These are phyloP conservation scores for Drechslerella stenobrocha DNA, from an alignment of 2,329 filamentous ascomycete genomes.

Conservation along the genomic window DNA sequence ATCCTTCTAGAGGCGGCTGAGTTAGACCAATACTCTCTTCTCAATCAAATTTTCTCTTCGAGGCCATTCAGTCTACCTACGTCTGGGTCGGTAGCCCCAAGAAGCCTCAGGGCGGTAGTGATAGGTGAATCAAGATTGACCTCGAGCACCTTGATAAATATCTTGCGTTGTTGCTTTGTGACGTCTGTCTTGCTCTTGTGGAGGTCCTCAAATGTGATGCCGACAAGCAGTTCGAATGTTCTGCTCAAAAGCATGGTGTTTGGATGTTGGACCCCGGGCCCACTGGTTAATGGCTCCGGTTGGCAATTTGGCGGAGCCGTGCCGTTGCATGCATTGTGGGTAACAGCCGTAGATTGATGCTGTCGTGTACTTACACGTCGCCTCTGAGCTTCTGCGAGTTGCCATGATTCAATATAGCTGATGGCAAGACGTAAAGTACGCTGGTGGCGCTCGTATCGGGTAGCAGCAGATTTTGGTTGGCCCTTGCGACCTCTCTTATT, in stretches of 20 bases:
- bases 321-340: too few species aligned
- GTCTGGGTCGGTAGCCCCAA: slow-evolving; percentile 12
- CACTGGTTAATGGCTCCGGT: too few species aligned
- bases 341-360: background rate
- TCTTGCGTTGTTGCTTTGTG: background rate
- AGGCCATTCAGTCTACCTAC: background rate
- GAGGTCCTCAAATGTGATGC: background rate
- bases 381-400: background rate
- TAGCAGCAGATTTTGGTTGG: background rate
- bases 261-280: background rate
- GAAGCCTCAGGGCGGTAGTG: background rate
- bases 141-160: background rate
- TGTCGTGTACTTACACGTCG: background rate
- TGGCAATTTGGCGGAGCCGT: too few species aligned
- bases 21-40: background rate
- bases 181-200: background rate
- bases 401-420: slow-evolving; percentile 1
- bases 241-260: background rate
- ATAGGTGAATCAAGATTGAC: background rate
- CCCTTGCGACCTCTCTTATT: background rate
- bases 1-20: background rate
- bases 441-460: background rate
- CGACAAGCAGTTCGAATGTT: background rate
- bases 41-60: background rate
- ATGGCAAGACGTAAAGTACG: background rate